These are phyloP conservation scores for Sophora flavescens DNA, from an alignment of 306 rosid species.

Conservation along the genomic window DNA sequence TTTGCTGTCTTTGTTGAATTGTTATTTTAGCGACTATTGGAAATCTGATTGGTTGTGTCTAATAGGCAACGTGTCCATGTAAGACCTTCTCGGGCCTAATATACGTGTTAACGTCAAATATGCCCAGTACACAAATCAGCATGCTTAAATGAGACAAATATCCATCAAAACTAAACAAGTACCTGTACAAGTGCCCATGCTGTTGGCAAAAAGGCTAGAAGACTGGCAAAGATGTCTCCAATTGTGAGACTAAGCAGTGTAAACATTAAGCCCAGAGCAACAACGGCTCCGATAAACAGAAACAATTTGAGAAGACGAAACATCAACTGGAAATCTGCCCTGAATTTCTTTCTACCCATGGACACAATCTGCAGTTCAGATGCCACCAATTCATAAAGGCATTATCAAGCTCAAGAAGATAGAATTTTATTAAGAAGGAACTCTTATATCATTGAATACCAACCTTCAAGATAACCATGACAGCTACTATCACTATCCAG, in stretches of 20 bases:
- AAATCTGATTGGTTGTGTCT: no score
- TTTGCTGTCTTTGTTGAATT: no score
- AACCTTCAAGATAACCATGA: slow-evolving; percentile 87
- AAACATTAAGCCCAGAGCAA: slow-evolving; percentile 67
- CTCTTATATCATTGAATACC: slow-evolving; percentile 42
- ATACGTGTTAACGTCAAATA: neutral
- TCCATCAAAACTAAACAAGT: slow-evolving; percentile 24
- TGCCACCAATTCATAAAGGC: slow-evolving; percentile 42
- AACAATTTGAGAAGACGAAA: slow-evolving; percentile 90
- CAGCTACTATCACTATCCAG: slow-evolving; percentile 93
- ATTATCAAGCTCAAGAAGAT: slow-evolving; percentile 34
- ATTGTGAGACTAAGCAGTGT: slow-evolving; percentile 73
- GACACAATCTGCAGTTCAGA: slow-evolving; percentile 81
- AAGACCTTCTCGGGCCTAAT: no score
- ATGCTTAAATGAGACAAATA: slow-evolving; percentile 25
- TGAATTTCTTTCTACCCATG: slow-evolving; percentile 88
- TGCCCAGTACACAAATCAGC: slow-evolving; percentile 5
- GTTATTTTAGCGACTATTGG: no score
- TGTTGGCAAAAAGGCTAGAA: slow-evolving; percentile 91
- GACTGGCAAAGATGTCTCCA: slow-evolving; percentile 83
- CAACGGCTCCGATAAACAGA: slow-evolving; percentile 74
- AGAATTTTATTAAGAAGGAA: slow-evolving; percentile 20
- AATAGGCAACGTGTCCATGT: no score
- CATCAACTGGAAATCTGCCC: slow-evolving; percentile 97
- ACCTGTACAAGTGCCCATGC: slow-evolving; percentile 95